Evolutionary conservation across 805 yeast genomes (phyloP).

Genomic region (Metschnikowia corniflorae): DNA sequence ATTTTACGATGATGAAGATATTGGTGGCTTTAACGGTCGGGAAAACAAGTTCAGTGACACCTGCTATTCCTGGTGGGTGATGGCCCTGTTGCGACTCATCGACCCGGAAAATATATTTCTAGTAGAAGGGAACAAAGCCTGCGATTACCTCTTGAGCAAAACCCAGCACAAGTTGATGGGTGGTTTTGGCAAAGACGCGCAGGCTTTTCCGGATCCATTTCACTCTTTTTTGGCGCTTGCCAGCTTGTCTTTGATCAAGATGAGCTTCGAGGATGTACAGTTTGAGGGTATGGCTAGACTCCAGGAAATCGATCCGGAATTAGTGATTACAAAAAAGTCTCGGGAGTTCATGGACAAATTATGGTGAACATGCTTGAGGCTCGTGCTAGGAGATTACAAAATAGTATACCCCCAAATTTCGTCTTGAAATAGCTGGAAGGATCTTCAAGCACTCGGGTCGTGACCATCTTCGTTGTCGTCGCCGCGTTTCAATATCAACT

Average conservation of each 20-base stretch:
- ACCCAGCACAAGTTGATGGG: slow-evolving; percentile 68
- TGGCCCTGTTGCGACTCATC: slow-evolving; percentile 54
- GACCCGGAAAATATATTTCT: slow-evolving; percentile 23
- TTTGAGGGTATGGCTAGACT: slow-evolving; percentile 8
- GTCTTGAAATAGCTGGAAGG: no score
- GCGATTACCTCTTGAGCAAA: slow-evolving; percentile 43
- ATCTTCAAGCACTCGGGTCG: no score
- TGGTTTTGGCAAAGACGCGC: slow-evolving; percentile 71
- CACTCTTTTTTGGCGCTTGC: slow-evolving; percentile 65
- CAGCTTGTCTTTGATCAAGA: slow-evolving; percentile 37
- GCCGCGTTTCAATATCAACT: no score
- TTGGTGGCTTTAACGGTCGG: slow-evolving; percentile 85
- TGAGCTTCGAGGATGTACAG: slow-evolving; percentile 1
- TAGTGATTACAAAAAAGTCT: slow-evolving; percentile 14
- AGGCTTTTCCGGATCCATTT: slow-evolving; percentile 64
- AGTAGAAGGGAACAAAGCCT: slow-evolving; percentile 33
- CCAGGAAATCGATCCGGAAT: slow-evolving; percentile 12
- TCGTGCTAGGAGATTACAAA: no score
- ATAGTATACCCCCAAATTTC: no score
- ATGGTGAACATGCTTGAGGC: slow-evolving; percentile 11
- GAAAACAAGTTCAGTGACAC: slow-evolving; percentile 82
- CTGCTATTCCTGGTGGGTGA: slow-evolving; percentile 84
- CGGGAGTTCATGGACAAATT: slow-evolving; percentile 14
- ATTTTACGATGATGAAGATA: slow-evolving; percentile 44
- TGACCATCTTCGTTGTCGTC: no score